phyloP scores from a whole-genome alignment of 441 rosid species.

The Pelargonium citronellum region DNA sequence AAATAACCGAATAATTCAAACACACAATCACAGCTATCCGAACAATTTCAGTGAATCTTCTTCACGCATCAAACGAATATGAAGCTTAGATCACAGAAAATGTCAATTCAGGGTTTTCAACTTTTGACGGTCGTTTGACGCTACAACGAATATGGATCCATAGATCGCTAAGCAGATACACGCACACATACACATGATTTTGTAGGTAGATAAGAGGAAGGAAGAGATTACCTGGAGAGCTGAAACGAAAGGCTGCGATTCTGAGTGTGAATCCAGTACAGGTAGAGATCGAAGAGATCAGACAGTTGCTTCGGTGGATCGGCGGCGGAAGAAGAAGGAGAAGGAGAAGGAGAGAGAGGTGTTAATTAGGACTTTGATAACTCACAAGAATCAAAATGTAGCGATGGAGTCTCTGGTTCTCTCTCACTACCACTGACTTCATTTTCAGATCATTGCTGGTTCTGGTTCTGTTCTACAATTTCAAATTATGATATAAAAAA shows the following conservation, averaged over 20 bases:
- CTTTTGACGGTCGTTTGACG: not conserved
- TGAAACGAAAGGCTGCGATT: not conserved
- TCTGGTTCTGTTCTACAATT: not conserved
- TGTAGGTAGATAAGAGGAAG: not conserved
- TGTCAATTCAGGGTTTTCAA: not conserved
- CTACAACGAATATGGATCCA: not conserved
- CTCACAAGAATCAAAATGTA: not conserved
- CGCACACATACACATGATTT: not conserved
- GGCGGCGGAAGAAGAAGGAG: not conserved
- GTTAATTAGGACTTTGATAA: not conserved
- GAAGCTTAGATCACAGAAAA: not conserved
- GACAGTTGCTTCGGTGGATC: not conserved
- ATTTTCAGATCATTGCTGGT: not conserved
- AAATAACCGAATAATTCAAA: not conserved
- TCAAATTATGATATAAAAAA: not conserved
- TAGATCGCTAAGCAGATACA: not conserved
- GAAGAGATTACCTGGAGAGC: constrained; percentile 1
- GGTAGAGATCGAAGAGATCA: not conserved
- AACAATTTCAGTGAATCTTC: too few relatives aligned
- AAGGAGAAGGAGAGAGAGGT: not conserved
- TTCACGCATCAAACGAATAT: too few relatives aligned
- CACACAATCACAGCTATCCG: not conserved
- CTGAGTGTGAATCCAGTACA: not conserved
- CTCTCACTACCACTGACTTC: not conserved
- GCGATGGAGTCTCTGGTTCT: not conserved